These are phyloP conservation scores for Diaporthe vexans DNA, from an alignment of 2,329 filamentous ascomycete species.

Conservation along the genomic window DNA sequence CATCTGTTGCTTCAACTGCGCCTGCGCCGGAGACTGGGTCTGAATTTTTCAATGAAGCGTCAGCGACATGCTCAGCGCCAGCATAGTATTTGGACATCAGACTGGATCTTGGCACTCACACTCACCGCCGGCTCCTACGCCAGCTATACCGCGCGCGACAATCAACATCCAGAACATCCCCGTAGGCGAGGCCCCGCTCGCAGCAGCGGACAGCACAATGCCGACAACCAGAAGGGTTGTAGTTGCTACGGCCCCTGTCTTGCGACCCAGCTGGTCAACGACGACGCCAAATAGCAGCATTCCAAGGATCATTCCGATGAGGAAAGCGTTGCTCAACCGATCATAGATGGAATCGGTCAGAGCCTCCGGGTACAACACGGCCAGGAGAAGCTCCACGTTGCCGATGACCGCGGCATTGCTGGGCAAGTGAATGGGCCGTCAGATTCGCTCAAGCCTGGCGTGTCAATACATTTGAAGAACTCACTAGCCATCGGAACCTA, in stretches of 20 bases:
- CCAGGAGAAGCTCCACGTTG: constrained; percentile 58
- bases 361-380: constrained; percentile 57
- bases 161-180: constrained; percentile 67
- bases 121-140: constrained; percentile 58
- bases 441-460: background rate
- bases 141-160: constrained; percentile 56
- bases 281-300: constrained; percentile 67
- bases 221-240: constrained; percentile 59
- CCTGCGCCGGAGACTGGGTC: constrained; percentile 65
- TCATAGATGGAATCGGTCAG: constrained; percentile 61
- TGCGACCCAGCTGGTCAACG: constrained; percentile 51
- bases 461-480: background rate
- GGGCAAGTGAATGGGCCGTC: background rate
- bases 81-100: background rate
- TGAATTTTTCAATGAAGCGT: constrained; percentile 30
- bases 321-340: constrained; percentile 67
- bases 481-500: constrained; percentile 61
- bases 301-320: constrained; percentile 68
- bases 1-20: constrained; percentile 68
- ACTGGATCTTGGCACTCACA: constrained; percentile 10
- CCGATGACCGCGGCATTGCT: constrained; percentile 61
- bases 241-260: constrained; percentile 41
- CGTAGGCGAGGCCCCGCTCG: constrained; percentile 53
- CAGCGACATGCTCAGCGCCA: background rate
- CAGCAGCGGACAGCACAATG: constrained; percentile 60